Evolutionary conservation across 495 filamentous ascomycete genomes (phyloP).

Genomic region (Hyphodiscus hymeniophilus): DNA sequence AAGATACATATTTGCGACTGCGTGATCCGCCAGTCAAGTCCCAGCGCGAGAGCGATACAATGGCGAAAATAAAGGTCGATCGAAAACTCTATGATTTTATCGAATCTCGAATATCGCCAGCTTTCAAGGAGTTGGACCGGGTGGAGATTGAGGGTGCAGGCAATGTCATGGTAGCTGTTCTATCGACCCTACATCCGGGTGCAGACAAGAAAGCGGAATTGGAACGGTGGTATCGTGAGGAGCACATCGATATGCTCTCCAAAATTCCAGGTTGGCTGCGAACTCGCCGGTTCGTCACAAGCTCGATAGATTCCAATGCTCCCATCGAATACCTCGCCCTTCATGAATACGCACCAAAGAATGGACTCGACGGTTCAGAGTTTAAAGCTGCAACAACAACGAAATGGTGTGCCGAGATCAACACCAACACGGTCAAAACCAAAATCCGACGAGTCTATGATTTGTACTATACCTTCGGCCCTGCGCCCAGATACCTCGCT

Average conservation of each 20-base stretch:
- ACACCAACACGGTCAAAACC: conserved; percentile 44
- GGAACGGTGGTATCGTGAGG: conserved; percentile 60
- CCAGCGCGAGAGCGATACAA: conserved; percentile 63
- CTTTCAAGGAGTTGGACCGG: conserved; percentile 51
- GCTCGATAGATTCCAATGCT: conserved; percentile 41
- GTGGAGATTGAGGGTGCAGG: conserved; percentile 52
- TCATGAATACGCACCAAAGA: conserved; percentile 60
- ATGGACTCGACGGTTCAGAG: conserved; percentile 55
- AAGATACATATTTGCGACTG: conserved; percentile 57
- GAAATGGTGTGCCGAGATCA: conserved; percentile 46
- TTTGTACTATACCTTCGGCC: conserved; percentile 71
- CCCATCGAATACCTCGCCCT: conserved; percentile 51
- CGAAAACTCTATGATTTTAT: conserved; percentile 61
- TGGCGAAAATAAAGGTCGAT: conserved; percentile 65
- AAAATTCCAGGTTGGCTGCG: conserved; percentile 71
- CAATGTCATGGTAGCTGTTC: conserved; percentile 53
- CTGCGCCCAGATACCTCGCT: conserved; percentile 58
- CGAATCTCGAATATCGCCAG: conserved; percentile 38
- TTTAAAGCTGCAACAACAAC: conserved; percentile 53
- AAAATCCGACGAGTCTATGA: conserved; percentile 52
- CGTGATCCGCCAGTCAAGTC: conserved; percentile 57
- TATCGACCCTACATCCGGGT: conserved; percentile 44
- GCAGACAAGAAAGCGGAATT: conserved; percentile 46
- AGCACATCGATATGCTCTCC: conserved; percentile 62
- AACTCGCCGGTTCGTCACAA: conserved; percentile 55